These are phyloP conservation scores for Clitopilus passeckerianus DNA, from an alignment of 768 basidiomycete species.

Conservation along the genomic window DNA sequence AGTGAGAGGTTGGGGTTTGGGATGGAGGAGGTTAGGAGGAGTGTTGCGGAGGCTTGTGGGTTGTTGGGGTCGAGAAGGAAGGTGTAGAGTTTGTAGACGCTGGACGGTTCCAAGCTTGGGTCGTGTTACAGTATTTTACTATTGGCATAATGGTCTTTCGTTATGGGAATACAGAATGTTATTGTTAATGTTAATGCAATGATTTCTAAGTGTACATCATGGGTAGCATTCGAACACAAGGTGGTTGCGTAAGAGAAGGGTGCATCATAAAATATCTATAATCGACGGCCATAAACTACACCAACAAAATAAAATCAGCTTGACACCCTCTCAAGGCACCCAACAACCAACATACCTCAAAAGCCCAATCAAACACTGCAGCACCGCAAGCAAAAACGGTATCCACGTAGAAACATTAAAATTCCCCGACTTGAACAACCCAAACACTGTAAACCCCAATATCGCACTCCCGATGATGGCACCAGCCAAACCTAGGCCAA, in stretches of 20 bases:
- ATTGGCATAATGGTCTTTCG: no score
- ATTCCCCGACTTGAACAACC: conserved; percentile 36
- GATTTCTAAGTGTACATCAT: no score
- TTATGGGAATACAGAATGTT: no score
- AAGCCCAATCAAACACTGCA: conserved; percentile 36
- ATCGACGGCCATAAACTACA: conserved; percentile 39
- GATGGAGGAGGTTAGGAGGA: conserved; percentile 49
- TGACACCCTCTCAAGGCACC: background rate
- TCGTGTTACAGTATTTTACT: no score
- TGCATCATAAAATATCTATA: conserved; percentile 33
- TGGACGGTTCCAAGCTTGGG: no score
- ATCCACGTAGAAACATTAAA: conserved; percentile 55
- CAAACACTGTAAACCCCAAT: conserved; percentile 38
- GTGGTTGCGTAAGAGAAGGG: background rate
- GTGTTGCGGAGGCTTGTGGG: conserved; percentile 58
- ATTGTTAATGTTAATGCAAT: no score
- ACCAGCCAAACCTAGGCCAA: conserved; percentile 36
- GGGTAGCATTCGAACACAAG: no score
- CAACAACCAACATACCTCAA: conserved; percentile 24
- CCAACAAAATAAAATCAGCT: background rate
- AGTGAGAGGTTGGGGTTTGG: conserved; percentile 48
- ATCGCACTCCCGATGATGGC: conserved; percentile 43
- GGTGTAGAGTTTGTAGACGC: no score
- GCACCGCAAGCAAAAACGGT: conserved; percentile 38
- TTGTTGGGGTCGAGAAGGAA: conserved; percentile 8